Conservation (phyloP, 805 yeast species). For the Yarrowia sp. region DNA sequence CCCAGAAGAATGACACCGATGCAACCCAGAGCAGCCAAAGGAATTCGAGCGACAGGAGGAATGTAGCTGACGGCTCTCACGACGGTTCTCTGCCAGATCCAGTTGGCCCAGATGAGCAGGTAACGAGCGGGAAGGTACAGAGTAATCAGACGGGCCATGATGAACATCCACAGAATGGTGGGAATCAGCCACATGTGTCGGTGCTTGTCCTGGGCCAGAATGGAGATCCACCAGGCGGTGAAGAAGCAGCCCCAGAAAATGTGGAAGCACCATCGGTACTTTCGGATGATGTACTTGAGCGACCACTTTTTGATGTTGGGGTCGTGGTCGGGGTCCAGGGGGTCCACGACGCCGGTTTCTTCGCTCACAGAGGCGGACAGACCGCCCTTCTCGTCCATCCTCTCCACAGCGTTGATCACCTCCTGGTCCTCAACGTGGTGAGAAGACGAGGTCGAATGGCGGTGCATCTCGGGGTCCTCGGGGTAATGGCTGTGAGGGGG, state of each 20-base stretch:
- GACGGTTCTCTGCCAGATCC: slow-evolving; percentile 49
- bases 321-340: slow-evolving; percentile 18
- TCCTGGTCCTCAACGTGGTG: slow-evolving; percentile 16
- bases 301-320: slow-evolving; percentile 20
- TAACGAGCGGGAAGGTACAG: slow-evolving; percentile 56
- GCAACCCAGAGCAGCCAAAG: slow-evolving; percentile 56
- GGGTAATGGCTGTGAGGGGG: slow-evolving; percentile 32
- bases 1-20: slow-evolving; percentile 60
- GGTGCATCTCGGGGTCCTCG: slow-evolving; percentile 12
- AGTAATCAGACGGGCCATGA: slow-evolving; percentile 60
- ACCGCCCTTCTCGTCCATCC: slow-evolving; percentile 19
- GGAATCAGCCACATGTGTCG: slow-evolving; percentile 65
- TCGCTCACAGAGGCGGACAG: slow-evolving; percentile 24
- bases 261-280: slow-evolving; percentile 43
- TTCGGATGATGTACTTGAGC: slow-evolving; percentile 20
- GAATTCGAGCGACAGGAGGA: slow-evolving; percentile 55
- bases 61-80: slow-evolving; percentile 47
- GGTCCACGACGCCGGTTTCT: slow-evolving; percentile 22
- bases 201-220: slow-evolving; percentile 58
- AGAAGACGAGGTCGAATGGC: not conserved
- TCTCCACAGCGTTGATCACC: not conserved
- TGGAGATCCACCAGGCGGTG: slow-evolving; percentile 66
- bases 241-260: slow-evolving; percentile 52
- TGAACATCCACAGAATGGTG: slow-evolving; percentile 59
- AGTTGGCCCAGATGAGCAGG: slow-evolving; percentile 47